Percentiles rank a stretch among this genome's conserved stretches.
phyloP scores from a whole-genome alignment of 1,284 basidiomycete species.

The Xanthoconium separans region DNA sequence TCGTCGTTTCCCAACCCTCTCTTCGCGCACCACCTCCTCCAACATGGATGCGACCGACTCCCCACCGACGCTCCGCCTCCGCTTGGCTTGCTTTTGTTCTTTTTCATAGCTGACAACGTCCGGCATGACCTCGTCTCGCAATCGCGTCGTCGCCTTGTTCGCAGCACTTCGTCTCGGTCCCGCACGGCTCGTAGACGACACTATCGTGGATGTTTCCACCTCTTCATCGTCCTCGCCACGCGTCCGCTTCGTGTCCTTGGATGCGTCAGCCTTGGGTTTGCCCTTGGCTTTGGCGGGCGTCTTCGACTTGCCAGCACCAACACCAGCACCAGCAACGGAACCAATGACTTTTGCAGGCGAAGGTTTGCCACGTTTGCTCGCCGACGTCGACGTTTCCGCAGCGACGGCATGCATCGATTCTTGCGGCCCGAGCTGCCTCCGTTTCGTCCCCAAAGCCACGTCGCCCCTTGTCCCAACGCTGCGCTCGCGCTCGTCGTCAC shows the following conservation, averaged over 20 bases:
- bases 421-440: slow-evolving; percentile 5
- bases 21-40: background rate
- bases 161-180: slow-evolving; percentile 60
- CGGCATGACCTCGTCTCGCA: slow-evolving; percentile 72
- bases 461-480: background rate
- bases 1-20: slow-evolving; percentile 23
- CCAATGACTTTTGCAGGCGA: slow-evolving; percentile 5
- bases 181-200: slow-evolving; percentile 12
- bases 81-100: slow-evolving; percentile 50
- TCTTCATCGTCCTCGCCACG: background rate
- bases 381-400: slow-evolving; percentile 20
- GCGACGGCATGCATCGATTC: slow-evolving; percentile 16
- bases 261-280: slow-evolving; percentile 5
- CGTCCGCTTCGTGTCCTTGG: background rate
- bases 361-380: slow-evolving; percentile 19
- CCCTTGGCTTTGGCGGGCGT: background rate
- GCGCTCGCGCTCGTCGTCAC: background rate
- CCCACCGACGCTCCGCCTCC: slow-evolving; percentile 25
- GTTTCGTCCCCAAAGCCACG: background rate
- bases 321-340: background rate
- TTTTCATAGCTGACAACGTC: slow-evolving; percentile 70
- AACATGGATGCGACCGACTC: slow-evolving; percentile 17
- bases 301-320: slow-evolving; percentile 4
- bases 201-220: slow-evolving; percentile 2
- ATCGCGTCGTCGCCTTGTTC: slow-evolving; percentile 55